Base-by-base conservation (phyloP, 2,329 filamentous ascomycete genomes). In the Ceratocystis destructans region DNA sequence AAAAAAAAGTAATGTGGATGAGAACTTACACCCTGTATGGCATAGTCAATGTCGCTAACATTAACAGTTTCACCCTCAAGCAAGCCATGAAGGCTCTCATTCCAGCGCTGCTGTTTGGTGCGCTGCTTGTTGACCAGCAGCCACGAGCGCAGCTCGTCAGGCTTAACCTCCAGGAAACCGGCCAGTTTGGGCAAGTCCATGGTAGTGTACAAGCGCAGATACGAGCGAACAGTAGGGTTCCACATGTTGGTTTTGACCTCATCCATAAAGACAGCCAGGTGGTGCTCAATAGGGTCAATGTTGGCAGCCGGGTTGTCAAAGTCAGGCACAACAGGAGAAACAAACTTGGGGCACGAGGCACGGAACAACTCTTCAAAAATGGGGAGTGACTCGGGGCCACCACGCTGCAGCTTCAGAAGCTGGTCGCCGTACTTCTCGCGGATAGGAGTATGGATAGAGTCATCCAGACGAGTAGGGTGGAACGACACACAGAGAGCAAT, bases 201-300 rank as follows among this genome's bases (percentile, higher is more conserved):
- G 71, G 94, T 99, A 59, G 94, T 97, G 85, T 99, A 99, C 66
- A 99, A 88, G 76, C 96, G 94, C 71, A 99, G 85, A 82, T 99
- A 99, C 69, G 92, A 96, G 83, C 96, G 96, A 76, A 99, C 89
- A 59, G 92, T 96, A 57, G 94, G 94, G 76, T 90, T 93, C 86
- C 86, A 96, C 85, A 99, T 94, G 79, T 96, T 97, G 79, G 90
- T 96, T 86, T 96, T 96, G 77, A 99, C 93, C 81, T 99, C 94
- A 72, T 96, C 92, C 93, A 99, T 97, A 83, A 99, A 99, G 79
- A 99, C 88, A 73, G 89, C 83, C 70, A 96, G 86, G 79, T 99
- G 93, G 82, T 99, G 94, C 80, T 99, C 93, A 71, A 96, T 85
- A 55, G 94, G 94, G 79, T 99, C 94, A 73, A 97, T 83, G 82